A percentile compares a stretch with the other conserved stretches of the same genome.
Evolutionary conservation across 1,284 basidiomycete species (phyloP).

Genomic region (Malassezia caprae): DNA sequence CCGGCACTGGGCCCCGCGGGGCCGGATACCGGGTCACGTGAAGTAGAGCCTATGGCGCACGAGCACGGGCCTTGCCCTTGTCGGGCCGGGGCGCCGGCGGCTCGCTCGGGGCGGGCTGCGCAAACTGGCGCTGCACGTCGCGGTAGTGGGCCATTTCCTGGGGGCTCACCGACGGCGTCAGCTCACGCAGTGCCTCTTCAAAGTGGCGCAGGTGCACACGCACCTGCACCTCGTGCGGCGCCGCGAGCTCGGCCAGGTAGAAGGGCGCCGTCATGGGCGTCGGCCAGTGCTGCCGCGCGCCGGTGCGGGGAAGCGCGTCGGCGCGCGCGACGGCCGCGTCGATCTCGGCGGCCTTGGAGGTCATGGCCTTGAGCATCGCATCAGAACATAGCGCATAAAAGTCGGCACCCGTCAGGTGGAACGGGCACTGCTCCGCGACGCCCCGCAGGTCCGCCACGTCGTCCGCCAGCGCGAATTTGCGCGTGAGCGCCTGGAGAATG

Average conservation of each 20-base stretch:
- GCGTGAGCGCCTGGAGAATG: conserved; percentile 78
- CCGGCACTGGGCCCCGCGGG: not conserved
- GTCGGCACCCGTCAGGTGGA: conserved; percentile 72
- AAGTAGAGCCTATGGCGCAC: not conserved
- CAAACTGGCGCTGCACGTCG: conserved; percentile 63
- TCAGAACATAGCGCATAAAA: conserved; percentile 96
- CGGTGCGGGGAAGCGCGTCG: conserved; percentile 50
- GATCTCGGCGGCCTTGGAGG: conserved; percentile 69
- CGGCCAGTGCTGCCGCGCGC: conserved; percentile 51
- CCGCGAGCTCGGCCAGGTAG: conserved; percentile 77
- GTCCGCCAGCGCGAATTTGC: conserved; percentile 77
- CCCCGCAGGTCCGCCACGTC: conserved; percentile 57
- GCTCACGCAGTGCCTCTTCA: conserved; percentile 60
- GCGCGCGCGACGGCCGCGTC: conserved; percentile 48
- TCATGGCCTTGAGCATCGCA: conserved; percentile 90
- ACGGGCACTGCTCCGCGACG: conserved; percentile 70
- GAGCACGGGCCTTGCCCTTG: conserved; percentile 14
- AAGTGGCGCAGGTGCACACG: conserved; percentile 69
- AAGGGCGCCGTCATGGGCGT: conserved; percentile 78
- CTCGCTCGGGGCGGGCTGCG: conserved; percentile 1
- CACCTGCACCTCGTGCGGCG: conserved; percentile 63
- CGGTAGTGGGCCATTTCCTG: conserved; percentile 82
- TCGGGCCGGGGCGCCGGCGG: not conserved
- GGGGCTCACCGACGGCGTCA: conserved; percentile 78
- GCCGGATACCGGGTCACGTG: not conserved